Evolutionary conservation across 148 eudicot species (phyloP), one percentile per base, ranked within the genome.

Genomic region (Heliamphora exappendiculata): DNA sequence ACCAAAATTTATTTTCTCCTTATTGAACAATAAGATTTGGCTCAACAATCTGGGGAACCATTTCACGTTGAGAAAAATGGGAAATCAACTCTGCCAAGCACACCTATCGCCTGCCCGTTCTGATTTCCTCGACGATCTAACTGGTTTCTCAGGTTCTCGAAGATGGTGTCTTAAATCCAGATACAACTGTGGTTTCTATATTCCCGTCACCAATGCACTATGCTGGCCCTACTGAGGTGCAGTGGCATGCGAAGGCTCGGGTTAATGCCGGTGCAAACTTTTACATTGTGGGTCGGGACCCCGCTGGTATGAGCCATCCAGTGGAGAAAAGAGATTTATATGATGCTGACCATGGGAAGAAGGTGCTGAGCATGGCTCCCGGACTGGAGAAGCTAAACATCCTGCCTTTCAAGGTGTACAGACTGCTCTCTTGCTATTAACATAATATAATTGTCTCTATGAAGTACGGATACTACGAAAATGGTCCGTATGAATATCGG

Each of bases 121-220:
- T n/a, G n/a, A n/a, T n/a, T n/a, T 73, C 13, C 17, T 72, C 9
- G 6, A 6, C 3, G 44, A 50, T 47, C 41, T 45, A 29, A 7
- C 62, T 28, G 14, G 39, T 39, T 49, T 26, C 1, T 74, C 80
- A 91, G 97, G 97, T 90, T 75, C 97, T 91, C 75, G 93, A 90
- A 73, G 93, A 89, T 72, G 91, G 93, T n/a, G 88, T 90, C 26
- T 78, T 91, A 57, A 93, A 91, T 79, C 97, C 93, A 8, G 97
- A 91, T 76, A 91, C 91, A 3, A 91, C 97, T 45, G 93, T 89
- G 58, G 92, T 91, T 7, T 88, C 93, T 57, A 91, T 91, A 80
- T 91, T 91, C 79, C 97, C 97, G 42, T 89, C 97, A 73, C 92
- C 97, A 17, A 91, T 90, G 97, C 97, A 85, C 86, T 91, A 89